phyloP scores from a whole-genome alignment of 1,139 yeast species.

The Diutina pseudorugosa region DNA sequence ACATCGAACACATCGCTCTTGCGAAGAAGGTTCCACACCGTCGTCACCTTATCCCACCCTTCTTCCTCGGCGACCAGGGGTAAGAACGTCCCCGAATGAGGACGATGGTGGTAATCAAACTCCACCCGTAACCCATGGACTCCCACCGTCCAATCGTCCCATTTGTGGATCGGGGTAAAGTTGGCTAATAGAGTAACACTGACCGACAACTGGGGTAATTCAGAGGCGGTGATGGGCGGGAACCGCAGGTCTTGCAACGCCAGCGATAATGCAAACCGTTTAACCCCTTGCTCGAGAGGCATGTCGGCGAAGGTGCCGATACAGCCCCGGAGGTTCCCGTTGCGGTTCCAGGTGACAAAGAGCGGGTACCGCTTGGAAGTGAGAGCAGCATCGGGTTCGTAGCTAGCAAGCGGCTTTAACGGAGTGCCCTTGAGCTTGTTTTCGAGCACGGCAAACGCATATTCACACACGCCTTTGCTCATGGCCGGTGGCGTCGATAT shows the following conservation, averaged over 20 bases:
- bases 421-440: slow-evolving; percentile 1
- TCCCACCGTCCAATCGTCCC: slow-evolving; percentile 73
- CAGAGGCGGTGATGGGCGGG: slow-evolving; percentile 44
- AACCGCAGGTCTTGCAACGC: slow-evolving; percentile 72
- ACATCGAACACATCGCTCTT: slow-evolving; percentile 44
- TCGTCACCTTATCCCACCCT: slow-evolving; percentile 65
- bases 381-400: background rate
- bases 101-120: slow-evolving; percentile 23
- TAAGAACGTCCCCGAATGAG: slow-evolving; percentile 64
- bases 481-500: background rate
- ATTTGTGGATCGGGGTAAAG: slow-evolving; percentile 38
- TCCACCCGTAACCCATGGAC: slow-evolving; percentile 63
- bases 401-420: background rate
- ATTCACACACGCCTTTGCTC: background rate
- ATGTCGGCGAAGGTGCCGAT: slow-evolving; percentile 67
- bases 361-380: slow-evolving; percentile 19
- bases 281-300: slow-evolving; percentile 43
- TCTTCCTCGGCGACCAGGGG: slow-evolving; percentile 92
- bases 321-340: slow-evolving; percentile 58
- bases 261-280: slow-evolving; percentile 51
- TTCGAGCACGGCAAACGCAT: slow-evolving; percentile 1
- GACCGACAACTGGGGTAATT: slow-evolving; percentile 35
- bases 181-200: slow-evolving; percentile 55
- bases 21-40: slow-evolving; percentile 54
- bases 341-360: slow-evolving; percentile 78